These are phyloP conservation scores for Guillardia theta DNA, from an alignment of 78 protist genomes.

Conservation along the genomic window DNA sequence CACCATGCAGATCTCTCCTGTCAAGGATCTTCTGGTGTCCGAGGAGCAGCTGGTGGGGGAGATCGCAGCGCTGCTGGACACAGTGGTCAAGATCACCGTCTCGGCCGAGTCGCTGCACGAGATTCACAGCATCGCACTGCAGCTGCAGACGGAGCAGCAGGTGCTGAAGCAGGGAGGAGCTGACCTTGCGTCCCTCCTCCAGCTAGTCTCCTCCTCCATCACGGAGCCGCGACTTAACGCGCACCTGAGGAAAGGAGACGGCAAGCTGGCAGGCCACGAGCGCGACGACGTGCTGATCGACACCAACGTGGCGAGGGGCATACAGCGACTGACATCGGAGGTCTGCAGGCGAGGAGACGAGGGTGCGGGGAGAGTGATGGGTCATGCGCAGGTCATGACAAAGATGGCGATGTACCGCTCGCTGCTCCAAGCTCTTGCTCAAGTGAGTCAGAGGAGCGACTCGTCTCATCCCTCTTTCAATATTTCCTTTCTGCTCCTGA, in stretches of 20 bases:
- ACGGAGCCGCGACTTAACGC: background rate
- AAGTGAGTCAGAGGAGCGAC: too few species aligned
- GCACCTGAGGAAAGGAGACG: background rate
- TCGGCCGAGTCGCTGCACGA: background rate
- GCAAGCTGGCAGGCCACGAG: background rate
- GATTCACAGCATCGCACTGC: background rate
- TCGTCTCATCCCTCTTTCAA: too few species aligned
- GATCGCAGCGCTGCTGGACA: background rate
- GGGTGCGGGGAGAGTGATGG: too few species aligned
- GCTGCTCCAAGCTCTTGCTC: background rate
- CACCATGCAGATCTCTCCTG: too few species aligned
- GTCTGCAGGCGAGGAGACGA: too few species aligned
- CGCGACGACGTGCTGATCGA: background rate
- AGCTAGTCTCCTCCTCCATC: background rate
- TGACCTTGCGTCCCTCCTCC: background rate
- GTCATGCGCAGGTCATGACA: too few species aligned
- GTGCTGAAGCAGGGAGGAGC: background rate
- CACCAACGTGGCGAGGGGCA: background rate
- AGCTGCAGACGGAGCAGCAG: conserved; percentile 10
- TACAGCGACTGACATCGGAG: background rate
- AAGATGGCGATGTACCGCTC: background rate
- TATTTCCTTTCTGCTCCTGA: too few species aligned
- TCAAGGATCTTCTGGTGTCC: background rate
- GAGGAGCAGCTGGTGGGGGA: background rate
- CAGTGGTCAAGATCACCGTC: background rate